A percentile compares a stretch with the other conserved stretches of the same genome.
phyloP scores from a whole-genome alignment of 1,284 basidiomycete genomes.

The Ustilago tritici region DNA sequence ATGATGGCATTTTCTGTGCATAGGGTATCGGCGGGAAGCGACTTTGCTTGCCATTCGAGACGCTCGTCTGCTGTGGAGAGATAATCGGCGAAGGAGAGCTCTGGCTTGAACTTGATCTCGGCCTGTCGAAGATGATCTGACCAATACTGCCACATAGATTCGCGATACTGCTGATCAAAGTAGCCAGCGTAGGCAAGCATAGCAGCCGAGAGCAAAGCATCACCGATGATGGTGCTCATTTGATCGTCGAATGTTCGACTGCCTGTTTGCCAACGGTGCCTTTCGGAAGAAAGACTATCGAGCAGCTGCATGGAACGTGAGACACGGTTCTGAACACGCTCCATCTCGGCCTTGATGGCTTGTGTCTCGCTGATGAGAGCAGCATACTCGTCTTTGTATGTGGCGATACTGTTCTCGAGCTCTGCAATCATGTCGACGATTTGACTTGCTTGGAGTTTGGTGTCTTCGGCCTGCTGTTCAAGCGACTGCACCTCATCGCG shows the following conservation, averaged over 20 bases:
- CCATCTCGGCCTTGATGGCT: conserved; percentile 97
- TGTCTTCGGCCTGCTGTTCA: conserved; percentile 89
- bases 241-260: conserved; percentile 97
- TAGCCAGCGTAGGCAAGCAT: conserved; percentile 98
- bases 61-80: conserved; percentile 97
- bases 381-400: conserved; percentile 98
- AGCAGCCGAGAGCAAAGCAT: conserved; percentile 93
- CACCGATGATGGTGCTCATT: conserved; percentile 98
- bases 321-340: conserved; percentile 95
- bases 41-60: conserved; percentile 93
- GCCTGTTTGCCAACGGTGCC: conserved; percentile 91
- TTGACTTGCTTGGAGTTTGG: conserved; percentile 88
- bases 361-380: conserved; percentile 96
- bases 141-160: conserved; percentile 97
- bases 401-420: conserved; percentile 89
- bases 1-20: conserved; percentile 98
- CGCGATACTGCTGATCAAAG: conserved; percentile 98
- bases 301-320: conserved; percentile 95
- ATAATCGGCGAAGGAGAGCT: conserved; percentile 93
- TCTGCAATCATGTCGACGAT: conserved; percentile 93
- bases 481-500: conserved; percentile 94
- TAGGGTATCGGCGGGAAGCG: conserved; percentile 91
- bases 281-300: conserved; percentile 93
- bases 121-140: conserved; percentile 86
- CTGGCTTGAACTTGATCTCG: conserved; percentile 90